Evolutionary conservation across 139 green algal genomes (phyloP).

Genomic region (Chlamydomonas incerta): DNA sequence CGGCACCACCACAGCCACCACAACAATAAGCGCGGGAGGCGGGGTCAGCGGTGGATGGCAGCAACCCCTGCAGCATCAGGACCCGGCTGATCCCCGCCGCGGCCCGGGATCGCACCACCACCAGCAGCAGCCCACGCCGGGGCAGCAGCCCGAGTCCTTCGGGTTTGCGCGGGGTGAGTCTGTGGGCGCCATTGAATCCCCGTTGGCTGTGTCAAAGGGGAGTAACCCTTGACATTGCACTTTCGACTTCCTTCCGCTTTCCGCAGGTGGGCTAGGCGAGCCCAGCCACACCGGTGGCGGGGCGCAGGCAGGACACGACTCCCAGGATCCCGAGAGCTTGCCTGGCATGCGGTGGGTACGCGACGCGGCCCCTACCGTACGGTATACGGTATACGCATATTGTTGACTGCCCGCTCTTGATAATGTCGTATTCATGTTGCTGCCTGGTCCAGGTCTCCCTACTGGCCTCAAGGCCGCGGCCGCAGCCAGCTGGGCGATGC

Average conservation of each 20-base stretch:
- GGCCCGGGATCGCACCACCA: background rate
- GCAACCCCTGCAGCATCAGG: background rate
- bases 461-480: background rate
- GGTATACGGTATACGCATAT: no score
- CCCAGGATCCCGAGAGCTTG: conserved; percentile 32
- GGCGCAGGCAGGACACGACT: background rate
- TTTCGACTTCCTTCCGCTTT: no score
- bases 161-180: no score
- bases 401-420: no score
- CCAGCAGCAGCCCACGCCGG: background rate
- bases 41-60: background rate
- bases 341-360: conserved; percentile 13
- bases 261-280: no score
- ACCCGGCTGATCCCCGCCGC: background rate
- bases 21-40: background rate
- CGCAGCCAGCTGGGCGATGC: no score
- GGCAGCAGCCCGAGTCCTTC: background rate
- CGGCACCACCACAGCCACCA: background rate
- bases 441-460: background rate
- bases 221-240: no score
- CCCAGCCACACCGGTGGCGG: background rate
- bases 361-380: no score
- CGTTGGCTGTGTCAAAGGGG: no score
- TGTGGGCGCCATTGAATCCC: no score
- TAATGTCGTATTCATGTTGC: no score